These are phyloP conservation scores for Fusarium decemcellulare DNA, from an alignment of 2,329 filamentous ascomycete species.

Conservation along the genomic window DNA sequence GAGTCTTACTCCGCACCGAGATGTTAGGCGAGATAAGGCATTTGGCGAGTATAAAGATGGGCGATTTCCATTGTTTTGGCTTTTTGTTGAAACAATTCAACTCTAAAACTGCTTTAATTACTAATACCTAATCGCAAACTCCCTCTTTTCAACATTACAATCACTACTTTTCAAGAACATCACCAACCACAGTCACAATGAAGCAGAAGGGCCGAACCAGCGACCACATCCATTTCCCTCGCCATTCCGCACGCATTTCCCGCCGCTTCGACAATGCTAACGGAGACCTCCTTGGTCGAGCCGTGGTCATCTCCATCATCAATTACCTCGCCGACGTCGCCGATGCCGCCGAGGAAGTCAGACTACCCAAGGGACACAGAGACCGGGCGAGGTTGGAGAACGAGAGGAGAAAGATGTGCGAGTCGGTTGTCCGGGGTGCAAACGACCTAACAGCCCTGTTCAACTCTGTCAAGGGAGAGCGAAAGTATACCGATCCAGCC, in stretches of 20 bases:
- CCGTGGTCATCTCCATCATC: constrained; percentile 37
- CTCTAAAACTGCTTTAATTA: constrained; percentile 14
- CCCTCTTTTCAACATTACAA: neutral
- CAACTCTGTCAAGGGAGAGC: constrained; percentile 31
- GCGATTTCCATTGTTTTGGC: neutral
- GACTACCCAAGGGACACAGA: constrained; percentile 28
- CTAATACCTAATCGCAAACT: neutral
- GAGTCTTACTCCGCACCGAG: no score
- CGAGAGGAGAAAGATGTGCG: constrained; percentile 33
- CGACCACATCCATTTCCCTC: constrained; percentile 36
- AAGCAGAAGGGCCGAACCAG: constrained; percentile 23
- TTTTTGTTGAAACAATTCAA: neutral
- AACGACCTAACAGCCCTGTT: constrained; percentile 35
- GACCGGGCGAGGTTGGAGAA: constrained; percentile 24
- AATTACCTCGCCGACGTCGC: constrained; percentile 37
- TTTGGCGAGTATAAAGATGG: no score
- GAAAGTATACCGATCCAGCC: constrained; percentile 31
- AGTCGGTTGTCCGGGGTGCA: constrained; percentile 28
- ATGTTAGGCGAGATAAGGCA: no score
- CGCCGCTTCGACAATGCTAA: constrained; percentile 25
- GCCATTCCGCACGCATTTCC: constrained; percentile 32
- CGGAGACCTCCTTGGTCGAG: constrained; percentile 33
- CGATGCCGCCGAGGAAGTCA: constrained; percentile 35
- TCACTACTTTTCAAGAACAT: constrained; percentile 13
- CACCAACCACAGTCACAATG: constrained; percentile 23